phyloP scores from a whole-genome alignment of 1,284 basidiomycete species.

The Sanghuangporus weigelae region DNA sequence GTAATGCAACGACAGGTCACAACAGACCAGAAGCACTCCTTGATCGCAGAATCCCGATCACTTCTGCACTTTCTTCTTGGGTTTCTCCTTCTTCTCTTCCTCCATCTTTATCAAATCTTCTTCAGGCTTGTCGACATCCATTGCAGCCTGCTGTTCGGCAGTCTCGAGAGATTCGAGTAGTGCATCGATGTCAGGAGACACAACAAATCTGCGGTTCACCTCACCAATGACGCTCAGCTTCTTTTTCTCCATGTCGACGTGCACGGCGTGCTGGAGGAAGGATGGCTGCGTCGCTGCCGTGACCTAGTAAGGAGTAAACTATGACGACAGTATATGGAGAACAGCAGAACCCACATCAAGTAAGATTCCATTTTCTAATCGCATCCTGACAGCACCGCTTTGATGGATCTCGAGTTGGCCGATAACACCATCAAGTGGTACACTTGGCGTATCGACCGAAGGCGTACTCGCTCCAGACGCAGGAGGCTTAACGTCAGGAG shows the following conservation, averaged over 20 bases:
- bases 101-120: slow-evolving; percentile 59
- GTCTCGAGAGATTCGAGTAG: slow-evolving; percentile 68
- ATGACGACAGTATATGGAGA: background rate
- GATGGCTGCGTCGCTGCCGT: slow-evolving; percentile 80
- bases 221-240: slow-evolving; percentile 75
- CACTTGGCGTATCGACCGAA: slow-evolving; percentile 24
- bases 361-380: slow-evolving; percentile 71
- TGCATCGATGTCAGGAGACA: slow-evolving; percentile 80
- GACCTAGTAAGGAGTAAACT: slow-evolving; percentile 45
- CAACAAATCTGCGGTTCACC: slow-evolving; percentile 80
- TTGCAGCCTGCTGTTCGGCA: slow-evolving; percentile 35
- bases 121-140: slow-evolving; percentile 34
- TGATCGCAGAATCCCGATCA: background rate
- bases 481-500: slow-evolving; percentile 48
- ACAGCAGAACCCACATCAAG: slow-evolving; percentile 60
- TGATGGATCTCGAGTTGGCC: slow-evolving; percentile 80
- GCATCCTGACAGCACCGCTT: slow-evolving; percentile 85
- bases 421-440: slow-evolving; percentile 68
- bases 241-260: slow-evolving; percentile 59
- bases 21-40: background rate
- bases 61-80: background rate
- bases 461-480: slow-evolving; percentile 26
- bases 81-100: slow-evolving; percentile 12
- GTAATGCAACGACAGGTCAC: background rate
- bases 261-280: slow-evolving; percentile 85